phyloP scores from a whole-genome alignment of 176 grass and related monocot genomes.

The Pontederia crassipes region DNA sequence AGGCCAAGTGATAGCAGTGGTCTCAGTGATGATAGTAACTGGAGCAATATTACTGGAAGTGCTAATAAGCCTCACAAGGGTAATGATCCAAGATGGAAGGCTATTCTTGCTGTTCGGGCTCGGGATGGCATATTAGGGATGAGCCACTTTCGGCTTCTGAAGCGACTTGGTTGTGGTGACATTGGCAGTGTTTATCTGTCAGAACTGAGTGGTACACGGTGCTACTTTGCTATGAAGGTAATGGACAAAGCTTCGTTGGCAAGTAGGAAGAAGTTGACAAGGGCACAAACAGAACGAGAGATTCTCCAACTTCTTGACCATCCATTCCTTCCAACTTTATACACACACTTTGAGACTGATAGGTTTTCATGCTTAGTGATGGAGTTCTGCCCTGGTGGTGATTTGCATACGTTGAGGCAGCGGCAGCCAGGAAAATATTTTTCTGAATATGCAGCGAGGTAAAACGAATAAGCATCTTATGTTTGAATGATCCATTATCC shows the following conservation, averaged over 20 bases:
- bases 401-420: constrained; percentile 63
- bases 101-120: constrained; percentile 69
- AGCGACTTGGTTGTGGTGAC: constrained; percentile 80
- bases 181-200: constrained; percentile 94
- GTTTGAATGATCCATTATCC: neutral
- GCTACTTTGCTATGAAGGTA: constrained; percentile 98
- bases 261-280: constrained; percentile 18
- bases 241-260: constrained; percentile 14
- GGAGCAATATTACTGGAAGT: constrained; percentile 76
- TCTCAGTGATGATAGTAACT: constrained; percentile 79
- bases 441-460: constrained; percentile 18
- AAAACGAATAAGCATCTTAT: neutral
- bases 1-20: constrained; percentile 80
- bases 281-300: constrained; percentile 13
- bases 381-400: constrained; percentile 94
- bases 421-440: constrained; percentile 15
- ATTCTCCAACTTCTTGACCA: constrained; percentile 13
- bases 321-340: constrained; percentile 14
- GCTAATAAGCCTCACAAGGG: constrained; percentile 91
- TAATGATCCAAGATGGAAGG: constrained; percentile 85
- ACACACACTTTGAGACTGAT: constrained; percentile 14
- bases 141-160: constrained; percentile 92
- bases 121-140: constrained; percentile 68
- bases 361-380: constrained; percentile 68
- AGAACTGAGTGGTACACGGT: constrained; percentile 76